Evolutionary conservation across 495 filamentous ascomycete genomes (phyloP).

Genomic region (Durotheca rogersii): DNA sequence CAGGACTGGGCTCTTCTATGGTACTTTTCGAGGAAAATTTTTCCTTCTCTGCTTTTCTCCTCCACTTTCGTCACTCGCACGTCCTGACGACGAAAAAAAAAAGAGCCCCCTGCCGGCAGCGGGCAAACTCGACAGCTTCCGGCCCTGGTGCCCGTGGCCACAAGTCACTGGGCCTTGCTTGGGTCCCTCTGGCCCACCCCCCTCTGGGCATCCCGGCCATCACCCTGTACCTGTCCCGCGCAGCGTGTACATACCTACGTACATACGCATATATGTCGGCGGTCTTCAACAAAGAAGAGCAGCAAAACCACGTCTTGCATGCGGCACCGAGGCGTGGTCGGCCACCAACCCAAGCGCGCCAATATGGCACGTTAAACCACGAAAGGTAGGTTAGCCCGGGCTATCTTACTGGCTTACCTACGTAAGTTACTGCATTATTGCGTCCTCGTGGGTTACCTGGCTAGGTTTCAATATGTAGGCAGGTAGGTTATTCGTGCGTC

Average conservation of each 20-base stretch:
- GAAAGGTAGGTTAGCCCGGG: neutral
- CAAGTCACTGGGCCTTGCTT: conserved; percentile 16
- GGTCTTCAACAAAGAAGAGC: neutral
- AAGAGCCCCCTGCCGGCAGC: neutral
- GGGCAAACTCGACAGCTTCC: conserved; percentile 14
- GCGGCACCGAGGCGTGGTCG: neutral
- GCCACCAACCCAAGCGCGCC: neutral
- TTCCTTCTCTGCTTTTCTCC: conserved; percentile 13
- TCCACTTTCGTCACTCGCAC: conserved; percentile 16
- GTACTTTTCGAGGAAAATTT: conserved; percentile 12
- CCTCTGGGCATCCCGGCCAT: neutral
- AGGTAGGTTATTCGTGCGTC: neutral
- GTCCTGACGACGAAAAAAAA: conserved; percentile 9
- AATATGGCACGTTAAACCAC: neutral
- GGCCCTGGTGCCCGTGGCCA: conserved; percentile 19
- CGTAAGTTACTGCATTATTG: too few relatives aligned
- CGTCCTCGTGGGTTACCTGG: too few relatives aligned
- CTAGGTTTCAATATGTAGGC: too few relatives aligned
- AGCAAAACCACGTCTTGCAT: neutral
- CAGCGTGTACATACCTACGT: conserved; percentile 8
- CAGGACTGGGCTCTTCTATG: conserved; percentile 11
- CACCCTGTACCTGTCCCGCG: too few relatives aligned
- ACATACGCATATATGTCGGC: neutral
- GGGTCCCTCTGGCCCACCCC: neutral
- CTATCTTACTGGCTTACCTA: neutral